Conservation (phyloP, 345 rosid genomes). For the Pistacia vera region DNA sequence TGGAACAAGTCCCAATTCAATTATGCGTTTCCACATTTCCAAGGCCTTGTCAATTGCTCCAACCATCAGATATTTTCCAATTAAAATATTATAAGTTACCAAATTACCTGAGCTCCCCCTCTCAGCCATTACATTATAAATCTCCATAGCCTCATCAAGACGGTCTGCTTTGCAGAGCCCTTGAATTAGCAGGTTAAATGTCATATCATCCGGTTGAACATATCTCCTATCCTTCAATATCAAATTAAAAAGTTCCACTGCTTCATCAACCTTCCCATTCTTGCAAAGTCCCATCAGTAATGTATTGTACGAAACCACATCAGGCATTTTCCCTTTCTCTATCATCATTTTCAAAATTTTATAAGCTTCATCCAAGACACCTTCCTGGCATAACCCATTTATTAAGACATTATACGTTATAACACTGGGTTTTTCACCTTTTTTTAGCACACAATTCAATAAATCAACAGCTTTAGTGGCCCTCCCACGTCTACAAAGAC, state of each 20-base stretch:
- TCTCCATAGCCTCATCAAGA: slow-evolving; percentile 46
- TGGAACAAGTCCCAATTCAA: slow-evolving; percentile 44
- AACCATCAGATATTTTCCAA: slow-evolving; percentile 46
- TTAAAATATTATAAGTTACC: slow-evolving; percentile 48
- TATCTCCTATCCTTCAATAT: slow-evolving; percentile 40
- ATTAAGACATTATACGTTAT: slow-evolving; percentile 61
- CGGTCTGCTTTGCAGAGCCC: slow-evolving; percentile 58
- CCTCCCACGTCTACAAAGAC: slow-evolving; percentile 56
- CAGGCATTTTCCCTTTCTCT: slow-evolving; percentile 55
- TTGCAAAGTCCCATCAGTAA: slow-evolving; percentile 56
- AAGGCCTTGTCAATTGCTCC: slow-evolving; percentile 50
- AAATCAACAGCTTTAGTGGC: slow-evolving; percentile 54
- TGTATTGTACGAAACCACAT: slow-evolving; percentile 54
- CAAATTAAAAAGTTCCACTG: slow-evolving; percentile 44
- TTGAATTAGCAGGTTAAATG: slow-evolving; percentile 53
- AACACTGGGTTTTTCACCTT: slow-evolving; percentile 45
- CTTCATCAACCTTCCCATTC: slow-evolving; percentile 55
- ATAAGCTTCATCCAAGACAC: slow-evolving; percentile 52
- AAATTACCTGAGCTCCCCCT: slow-evolving; percentile 48
- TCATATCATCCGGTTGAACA: slow-evolving; percentile 45
- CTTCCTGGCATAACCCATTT: slow-evolving; percentile 59
- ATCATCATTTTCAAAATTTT: slow-evolving; percentile 53
- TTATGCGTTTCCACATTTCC: slow-evolving; percentile 59
- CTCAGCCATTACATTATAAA: slow-evolving; percentile 45
- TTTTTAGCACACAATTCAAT: slow-evolving; percentile 50